These are phyloP conservation scores for Lolium perenne DNA, from an alignment of 176 grass and related monocot species.

Conservation along the genomic window DNA sequence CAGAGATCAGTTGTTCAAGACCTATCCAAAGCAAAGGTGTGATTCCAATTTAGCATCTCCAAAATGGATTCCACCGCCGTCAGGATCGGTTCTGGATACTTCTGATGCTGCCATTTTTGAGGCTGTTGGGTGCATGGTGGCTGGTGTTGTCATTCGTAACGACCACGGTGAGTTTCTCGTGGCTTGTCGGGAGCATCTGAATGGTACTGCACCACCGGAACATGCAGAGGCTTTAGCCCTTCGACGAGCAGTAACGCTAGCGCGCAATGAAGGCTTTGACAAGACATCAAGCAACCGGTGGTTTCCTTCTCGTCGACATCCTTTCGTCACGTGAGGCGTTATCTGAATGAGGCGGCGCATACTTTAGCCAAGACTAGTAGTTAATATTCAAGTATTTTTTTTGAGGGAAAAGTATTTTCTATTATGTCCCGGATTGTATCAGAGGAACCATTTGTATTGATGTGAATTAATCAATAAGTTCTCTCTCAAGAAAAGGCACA, in stretches of 20 bases:
- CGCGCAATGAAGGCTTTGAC: background rate
- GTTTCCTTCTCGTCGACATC: too few species aligned
- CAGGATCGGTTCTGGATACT: background rate
- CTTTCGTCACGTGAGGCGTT: too few species aligned
- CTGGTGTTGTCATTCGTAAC: background rate
- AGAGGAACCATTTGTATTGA: too few species aligned
- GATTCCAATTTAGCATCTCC: background rate
- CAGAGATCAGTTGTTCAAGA: background rate
- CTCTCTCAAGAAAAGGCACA: too few species aligned
- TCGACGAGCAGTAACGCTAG: background rate
- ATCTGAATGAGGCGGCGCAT: too few species aligned
- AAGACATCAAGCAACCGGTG: background rate
- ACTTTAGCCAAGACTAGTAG: too few species aligned
- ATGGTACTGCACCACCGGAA: background rate
- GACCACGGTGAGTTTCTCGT: background rate
- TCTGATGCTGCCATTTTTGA: background rate
- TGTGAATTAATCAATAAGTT: too few species aligned
- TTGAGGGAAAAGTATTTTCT: too few species aligned
- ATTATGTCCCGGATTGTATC: too few species aligned
- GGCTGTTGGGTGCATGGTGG: background rate
- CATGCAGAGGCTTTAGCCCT: background rate
- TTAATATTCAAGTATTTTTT: too few species aligned
- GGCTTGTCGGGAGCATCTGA: background rate
- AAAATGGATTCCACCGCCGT: background rate
- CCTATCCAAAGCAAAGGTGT: background rate